phyloP scores from a whole-genome alignment of 2,329 filamentous ascomycete species.

The Immersiporthe knoxdaviesiana region DNA sequence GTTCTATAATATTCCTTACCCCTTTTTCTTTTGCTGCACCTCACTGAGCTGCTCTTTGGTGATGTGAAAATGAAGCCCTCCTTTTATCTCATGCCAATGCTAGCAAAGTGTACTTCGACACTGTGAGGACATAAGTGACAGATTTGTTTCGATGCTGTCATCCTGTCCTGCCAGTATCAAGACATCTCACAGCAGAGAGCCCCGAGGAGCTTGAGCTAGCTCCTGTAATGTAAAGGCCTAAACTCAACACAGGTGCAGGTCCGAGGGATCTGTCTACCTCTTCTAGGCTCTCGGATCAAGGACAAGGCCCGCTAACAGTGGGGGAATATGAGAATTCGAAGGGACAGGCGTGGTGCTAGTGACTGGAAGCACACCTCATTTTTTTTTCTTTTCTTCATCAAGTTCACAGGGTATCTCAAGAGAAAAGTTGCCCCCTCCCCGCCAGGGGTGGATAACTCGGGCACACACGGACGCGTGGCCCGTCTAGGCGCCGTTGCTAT shows the following conservation, averaged over 20 bases:
- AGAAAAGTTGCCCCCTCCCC: neutral
- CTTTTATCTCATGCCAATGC: neutral
- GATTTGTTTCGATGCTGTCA: neutral
- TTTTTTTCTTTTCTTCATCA: neutral
- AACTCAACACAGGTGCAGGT: neutral
- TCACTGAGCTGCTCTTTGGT: neutral
- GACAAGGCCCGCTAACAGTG: too few species aligned
- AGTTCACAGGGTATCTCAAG: constrained; percentile 18
- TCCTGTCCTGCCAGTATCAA: neutral
- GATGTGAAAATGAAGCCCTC: neutral
- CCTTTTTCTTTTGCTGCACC: neutral
- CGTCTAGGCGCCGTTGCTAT: constrained; percentile 45
- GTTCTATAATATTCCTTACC: neutral
- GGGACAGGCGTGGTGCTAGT: neutral
- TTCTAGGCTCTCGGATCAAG: neutral
- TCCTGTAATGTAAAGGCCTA: neutral
- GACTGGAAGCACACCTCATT: neutral
- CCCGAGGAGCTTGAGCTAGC: neutral
- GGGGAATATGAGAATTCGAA: too few species aligned
- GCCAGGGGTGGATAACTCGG: neutral
- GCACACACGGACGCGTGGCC: neutral
- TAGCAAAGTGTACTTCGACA: neutral
- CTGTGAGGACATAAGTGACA: neutral
- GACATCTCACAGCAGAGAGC: neutral
- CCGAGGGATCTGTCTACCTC: neutral